Evolutionary conservation across 768 basidiomycete genomes (phyloP).

Genomic region (Pulveroboletus ravenelii): DNA sequence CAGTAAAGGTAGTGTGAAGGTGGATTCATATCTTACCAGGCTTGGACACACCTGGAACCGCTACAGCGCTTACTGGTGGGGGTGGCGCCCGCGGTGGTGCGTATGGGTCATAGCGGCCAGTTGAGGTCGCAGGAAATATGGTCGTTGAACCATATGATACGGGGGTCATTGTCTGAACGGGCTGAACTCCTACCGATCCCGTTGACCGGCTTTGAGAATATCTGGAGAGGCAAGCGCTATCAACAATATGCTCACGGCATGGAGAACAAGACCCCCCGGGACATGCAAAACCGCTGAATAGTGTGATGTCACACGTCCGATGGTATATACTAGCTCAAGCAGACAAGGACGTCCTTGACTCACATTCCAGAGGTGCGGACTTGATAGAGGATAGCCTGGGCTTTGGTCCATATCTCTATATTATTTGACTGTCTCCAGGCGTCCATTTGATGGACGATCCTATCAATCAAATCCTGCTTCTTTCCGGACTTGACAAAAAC

Average conservation of each 20-base stretch:
- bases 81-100: conserved; percentile 49
- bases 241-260: conserved; percentile 11
- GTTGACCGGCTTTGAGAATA: conserved; percentile 27
- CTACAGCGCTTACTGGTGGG: conserved; percentile 35
- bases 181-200: conserved; percentile 22
- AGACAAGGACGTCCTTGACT: conserved; percentile 35
- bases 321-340: conserved; percentile 6
- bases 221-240: conserved; percentile 18
- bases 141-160: conserved; percentile 21
- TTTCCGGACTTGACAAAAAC: conserved; percentile 72
- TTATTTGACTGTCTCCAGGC: conserved; percentile 52
- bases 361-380: conserved; percentile 64
- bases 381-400: conserved; percentile 61
- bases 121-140: conserved; percentile 23
- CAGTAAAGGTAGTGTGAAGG: conserved; percentile 5
- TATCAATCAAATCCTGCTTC: conserved; percentile 83
- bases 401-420: conserved; percentile 65
- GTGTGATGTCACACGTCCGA: conserved; percentile 8
- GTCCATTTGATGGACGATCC: conserved; percentile 58
- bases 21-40: conserved; percentile 22
- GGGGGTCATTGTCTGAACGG: conserved; percentile 18
- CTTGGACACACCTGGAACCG: conserved; percentile 26
- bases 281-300: conserved; percentile 6
- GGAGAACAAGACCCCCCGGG: not conserved
- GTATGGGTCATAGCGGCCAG: conserved; percentile 62